A percentile compares a stretch with the other conserved stretches of the same genome.
Evolutionary conservation across 257 asterid genomes (phyloP).

Genomic region (Plectranthus barbatus): DNA sequence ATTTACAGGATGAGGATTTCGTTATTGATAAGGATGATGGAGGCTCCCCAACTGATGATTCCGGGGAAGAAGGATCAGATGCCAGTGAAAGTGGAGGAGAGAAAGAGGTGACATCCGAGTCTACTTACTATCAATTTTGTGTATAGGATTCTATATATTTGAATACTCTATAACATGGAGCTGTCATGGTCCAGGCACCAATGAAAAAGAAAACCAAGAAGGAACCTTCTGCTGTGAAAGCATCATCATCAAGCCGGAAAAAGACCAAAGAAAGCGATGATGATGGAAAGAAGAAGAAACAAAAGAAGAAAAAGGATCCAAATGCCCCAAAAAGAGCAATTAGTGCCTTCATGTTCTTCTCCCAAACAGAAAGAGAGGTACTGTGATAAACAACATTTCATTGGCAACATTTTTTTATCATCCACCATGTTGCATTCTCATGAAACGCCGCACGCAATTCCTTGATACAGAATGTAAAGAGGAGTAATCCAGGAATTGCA

Average conservation of each 20-base stretch:
- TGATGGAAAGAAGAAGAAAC: constrained; percentile 73
- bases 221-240: constrained; percentile 55
- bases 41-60: constrained; percentile 96
- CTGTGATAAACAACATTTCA: too few species aligned
- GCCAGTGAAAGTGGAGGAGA: constrained; percentile 58
- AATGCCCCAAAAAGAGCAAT: constrained; percentile 88
- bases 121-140: not conserved
- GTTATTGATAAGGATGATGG: constrained; percentile 66
- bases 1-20: constrained; percentile 73
- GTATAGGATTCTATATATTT: too few species aligned
- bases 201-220: constrained; percentile 49
- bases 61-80: constrained; percentile 78
- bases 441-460: not conserved
- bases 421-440: not conserved
- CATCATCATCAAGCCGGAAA: constrained; percentile 49
- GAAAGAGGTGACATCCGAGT: constrained; percentile 36
- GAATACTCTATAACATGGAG: constrained; percentile 5
- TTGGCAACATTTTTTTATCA: too few species aligned
- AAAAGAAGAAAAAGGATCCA: constrained; percentile 86
- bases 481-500: constrained; percentile 66
- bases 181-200: constrained; percentile 38
- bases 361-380: constrained; percentile 82
- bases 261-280: constrained; percentile 56
- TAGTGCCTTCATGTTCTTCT: constrained; percentile 85
- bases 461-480: constrained; percentile 53